Percentiles rank a stretch among this genome's conserved stretches.
Conservation (phyloP, 2,329 filamentous ascomycete species). For the Colletotrichum shisoi region DNA sequence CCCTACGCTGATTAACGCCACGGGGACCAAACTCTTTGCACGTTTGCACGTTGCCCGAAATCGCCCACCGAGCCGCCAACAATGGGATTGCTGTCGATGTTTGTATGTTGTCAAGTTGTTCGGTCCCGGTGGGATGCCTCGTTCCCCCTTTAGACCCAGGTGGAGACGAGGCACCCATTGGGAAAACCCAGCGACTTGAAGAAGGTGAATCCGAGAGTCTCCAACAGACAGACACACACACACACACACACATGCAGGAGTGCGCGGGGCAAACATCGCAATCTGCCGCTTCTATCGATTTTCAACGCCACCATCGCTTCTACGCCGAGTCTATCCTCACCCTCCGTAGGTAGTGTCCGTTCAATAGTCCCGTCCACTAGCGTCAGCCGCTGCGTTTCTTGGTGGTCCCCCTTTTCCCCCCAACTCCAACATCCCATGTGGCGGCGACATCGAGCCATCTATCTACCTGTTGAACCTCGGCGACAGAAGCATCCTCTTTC, state of each 20-base stretch:
- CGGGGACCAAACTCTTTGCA: neutral
- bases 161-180: too few species aligned
- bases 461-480: slow-evolving; percentile 20
- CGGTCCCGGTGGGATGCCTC: slow-evolving; percentile 17
- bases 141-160: slow-evolving; percentile 18
- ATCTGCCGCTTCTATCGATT: slow-evolving; percentile 25
- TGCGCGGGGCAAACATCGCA: neutral
- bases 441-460: slow-evolving; percentile 30
- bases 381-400: slow-evolving; percentile 17
- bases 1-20: slow-evolving; percentile 10
- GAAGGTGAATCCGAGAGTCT: too few species aligned
- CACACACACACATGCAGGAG: neutral
- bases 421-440: slow-evolving; percentile 19
- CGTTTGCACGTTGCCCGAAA: neutral
- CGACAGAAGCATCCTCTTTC: slow-evolving; percentile 12
- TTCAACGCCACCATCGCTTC: neutral
- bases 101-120: neutral
- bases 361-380: slow-evolving; percentile 31
- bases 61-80: neutral
- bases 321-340: neutral
- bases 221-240: too few species aligned
- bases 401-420: neutral
- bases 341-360: slow-evolving; percentile 2
- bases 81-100: neutral
- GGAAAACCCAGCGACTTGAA: too few species aligned